These are phyloP conservation scores for Pythium rhizo-oryzae DNA, from an alignment of 352 stramenopile species.

Conservation along the genomic window DNA sequence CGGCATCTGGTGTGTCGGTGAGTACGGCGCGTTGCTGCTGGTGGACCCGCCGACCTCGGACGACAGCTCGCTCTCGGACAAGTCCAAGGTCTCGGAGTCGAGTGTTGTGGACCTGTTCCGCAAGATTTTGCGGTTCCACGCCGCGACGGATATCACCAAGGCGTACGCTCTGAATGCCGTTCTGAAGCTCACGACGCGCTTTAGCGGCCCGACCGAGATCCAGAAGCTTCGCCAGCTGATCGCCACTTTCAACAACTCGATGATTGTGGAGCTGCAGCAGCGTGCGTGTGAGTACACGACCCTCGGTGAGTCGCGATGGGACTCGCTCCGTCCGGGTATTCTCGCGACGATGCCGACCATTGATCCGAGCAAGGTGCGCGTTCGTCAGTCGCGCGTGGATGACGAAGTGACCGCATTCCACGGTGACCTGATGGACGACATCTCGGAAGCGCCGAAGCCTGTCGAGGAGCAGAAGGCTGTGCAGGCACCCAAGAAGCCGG, in stretches of 20 bases:
- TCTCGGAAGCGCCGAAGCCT: conserved; percentile 4
- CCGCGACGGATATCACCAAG: conserved; percentile 78
- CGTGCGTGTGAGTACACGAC: conserved; percentile 95
- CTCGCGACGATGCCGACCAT: conserved; percentile 95
- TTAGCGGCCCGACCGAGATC: conserved; percentile 70
- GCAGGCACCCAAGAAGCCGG: conserved; percentile 12
- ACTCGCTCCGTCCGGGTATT: conserved; percentile 80
- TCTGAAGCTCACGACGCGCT: conserved; percentile 95
- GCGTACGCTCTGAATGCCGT: conserved; percentile 90
- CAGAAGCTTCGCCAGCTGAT: conserved; percentile 88
- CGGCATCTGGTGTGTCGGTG: conserved; percentile 98
- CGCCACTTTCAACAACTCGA: conserved; percentile 89
- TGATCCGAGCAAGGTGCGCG: conserved; percentile 84
- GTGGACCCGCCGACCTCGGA: conserved; percentile 57
- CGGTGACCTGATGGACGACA: conserved; percentile 88
- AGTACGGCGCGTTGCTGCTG: conserved; percentile 95
- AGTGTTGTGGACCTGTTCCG: conserved; percentile 72
- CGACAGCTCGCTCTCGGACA: conserved; percentile 61
- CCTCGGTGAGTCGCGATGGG: conserved; percentile 82
- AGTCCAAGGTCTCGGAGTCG: conserved; percentile 66
- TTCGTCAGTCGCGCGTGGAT: conserved; percentile 53
- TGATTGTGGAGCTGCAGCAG: conserved; percentile 97
- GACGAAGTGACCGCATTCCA: conserved; percentile 25
- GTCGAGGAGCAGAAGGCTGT: conserved; percentile 17
- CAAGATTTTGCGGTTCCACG: conserved; percentile 85